Evolutionary conservation across 2,329 filamentous ascomycete genomes (phyloP).

Genomic region (Pyrenochaeta sp.): DNA sequence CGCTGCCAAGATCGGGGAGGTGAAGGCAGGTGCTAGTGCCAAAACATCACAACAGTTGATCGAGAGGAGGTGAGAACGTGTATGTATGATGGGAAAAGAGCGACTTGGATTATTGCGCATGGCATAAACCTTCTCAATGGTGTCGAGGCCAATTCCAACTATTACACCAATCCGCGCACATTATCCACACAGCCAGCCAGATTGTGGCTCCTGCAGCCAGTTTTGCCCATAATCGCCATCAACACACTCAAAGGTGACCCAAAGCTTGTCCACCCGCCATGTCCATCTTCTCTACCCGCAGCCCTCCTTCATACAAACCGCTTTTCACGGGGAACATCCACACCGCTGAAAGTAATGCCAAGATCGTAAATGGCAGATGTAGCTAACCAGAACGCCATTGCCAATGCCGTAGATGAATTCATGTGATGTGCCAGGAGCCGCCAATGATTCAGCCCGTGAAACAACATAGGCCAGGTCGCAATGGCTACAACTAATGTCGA

Average conservation of each 20-base stretch:
- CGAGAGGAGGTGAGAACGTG: neutral
- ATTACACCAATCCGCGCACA: constrained; percentile 19
- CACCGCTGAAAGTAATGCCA: constrained; percentile 9
- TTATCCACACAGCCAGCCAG: constrained; percentile 13
- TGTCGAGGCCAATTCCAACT: constrained; percentile 1
- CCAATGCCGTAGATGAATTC: constrained; percentile 23
- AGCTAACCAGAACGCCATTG: constrained; percentile 27
- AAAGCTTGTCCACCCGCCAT: no score
- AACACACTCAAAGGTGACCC: no score
- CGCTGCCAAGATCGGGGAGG: neutral
- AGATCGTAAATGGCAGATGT: constrained; percentile 18
- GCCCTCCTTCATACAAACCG: neutral
- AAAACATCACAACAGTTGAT: neutral
- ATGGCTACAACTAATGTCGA: constrained; percentile 30
- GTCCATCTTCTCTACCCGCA: no score
- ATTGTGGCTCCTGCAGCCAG: neutral
- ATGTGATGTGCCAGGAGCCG: neutral
- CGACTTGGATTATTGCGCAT: neutral
- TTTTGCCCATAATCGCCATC: no score
- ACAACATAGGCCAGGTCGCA: constrained; percentile 18
- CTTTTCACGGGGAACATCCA: neutral
- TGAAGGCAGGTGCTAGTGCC: neutral
- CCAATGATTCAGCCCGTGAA: constrained; percentile 1
- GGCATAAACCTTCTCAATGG: neutral
- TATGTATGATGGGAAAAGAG: neutral